phyloP scores from a whole-genome alignment of 306 rosid species.

The Medicago truncatula region MtrunA17r5.0-ANR NC_053048.1:49875001-49875500 shows the following conservation, averaged over 20 bases:
- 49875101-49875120: constrained; percentile 26
- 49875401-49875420: constrained; percentile 61
- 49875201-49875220: not conserved
- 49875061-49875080: constrained; percentile 20
- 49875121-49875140: constrained; percentile 7
- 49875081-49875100: not conserved
- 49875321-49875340: constrained; percentile 50
- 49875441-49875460: constrained; percentile 21
- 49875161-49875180: not conserved
- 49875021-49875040: not conserved
- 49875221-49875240: not conserved
- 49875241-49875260: not conserved
- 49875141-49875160: constrained; percentile 1
- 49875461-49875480: constrained; percentile 14
- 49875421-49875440: constrained; percentile 7
- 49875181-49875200: not conserved
- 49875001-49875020: no score
- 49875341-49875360: constrained; percentile 50
- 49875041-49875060: constrained; percentile 12
- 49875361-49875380: constrained; percentile 87
- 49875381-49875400: constrained; percentile 60
- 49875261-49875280: constrained; percentile 26
- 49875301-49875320: constrained; percentile 57
- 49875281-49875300: constrained; percentile 60
- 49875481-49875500: constrained; percentile 19